A percentile compares a stretch with the other conserved stretches of the same genome.
Conservation (phyloP, 306 rosid genomes). For the Cicer judaicum region DNA sequence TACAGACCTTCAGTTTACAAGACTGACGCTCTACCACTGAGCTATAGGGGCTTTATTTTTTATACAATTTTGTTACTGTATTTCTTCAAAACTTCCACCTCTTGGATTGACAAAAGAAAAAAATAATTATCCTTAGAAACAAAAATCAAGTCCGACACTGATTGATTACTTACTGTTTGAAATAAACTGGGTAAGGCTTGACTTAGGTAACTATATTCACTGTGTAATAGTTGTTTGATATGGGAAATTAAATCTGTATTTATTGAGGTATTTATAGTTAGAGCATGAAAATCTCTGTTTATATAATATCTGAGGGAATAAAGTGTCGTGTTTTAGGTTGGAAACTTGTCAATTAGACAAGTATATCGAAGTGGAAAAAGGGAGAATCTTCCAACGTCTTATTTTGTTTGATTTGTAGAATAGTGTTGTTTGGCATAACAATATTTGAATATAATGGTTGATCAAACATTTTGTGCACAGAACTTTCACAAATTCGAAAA, state of each 20-base stretch:
- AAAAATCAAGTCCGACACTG: too few relatives aligned
- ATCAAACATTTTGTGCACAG: background rate
- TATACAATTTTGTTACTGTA: too few relatives aligned
- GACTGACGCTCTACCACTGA: slow-evolving; percentile 56
- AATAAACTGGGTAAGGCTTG: slow-evolving; percentile 35
- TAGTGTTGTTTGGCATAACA: background rate
- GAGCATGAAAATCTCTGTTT: slow-evolving; percentile 32
- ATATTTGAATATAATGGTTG: background rate
- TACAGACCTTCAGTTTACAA: slow-evolving; percentile 52
- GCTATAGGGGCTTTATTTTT: slow-evolving; percentile 32
- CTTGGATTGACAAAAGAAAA: too few relatives aligned
- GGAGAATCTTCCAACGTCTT: background rate
- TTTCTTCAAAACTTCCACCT: too few relatives aligned
- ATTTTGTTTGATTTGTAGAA: background rate
- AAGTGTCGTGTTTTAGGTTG: slow-evolving; percentile 29
- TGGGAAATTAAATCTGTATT: slow-evolving; percentile 10
- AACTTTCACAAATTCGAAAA: background rate
- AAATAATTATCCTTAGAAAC: too few relatives aligned
- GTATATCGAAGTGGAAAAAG: slow-evolving; percentile 6
- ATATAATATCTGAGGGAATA: slow-evolving; percentile 37
- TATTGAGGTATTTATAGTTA: slow-evolving; percentile 9
- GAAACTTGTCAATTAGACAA: slow-evolving; percentile 35
- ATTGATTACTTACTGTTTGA: background rate
- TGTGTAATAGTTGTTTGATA: slow-evolving; percentile 2
- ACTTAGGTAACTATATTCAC: slow-evolving; percentile 27